Evolutionary conservation across 192 early-diverging fungal genomes (phyloP), one percentile per base, ranked within the genome.

Genomic region (Coemansia pectinata): DNA sequence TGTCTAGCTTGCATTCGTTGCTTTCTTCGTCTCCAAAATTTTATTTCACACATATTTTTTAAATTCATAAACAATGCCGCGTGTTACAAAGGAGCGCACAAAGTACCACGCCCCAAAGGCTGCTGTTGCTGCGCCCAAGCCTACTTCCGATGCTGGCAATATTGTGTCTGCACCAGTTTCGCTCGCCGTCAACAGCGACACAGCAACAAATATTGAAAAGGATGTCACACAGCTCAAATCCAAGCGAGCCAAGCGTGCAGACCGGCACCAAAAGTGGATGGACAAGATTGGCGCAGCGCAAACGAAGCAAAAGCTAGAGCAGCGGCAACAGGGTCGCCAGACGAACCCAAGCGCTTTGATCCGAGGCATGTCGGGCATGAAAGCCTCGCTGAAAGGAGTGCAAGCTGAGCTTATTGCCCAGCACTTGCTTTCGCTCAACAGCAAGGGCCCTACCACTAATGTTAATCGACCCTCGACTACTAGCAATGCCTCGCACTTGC

Each of bases 251-350:
- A 88, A 88, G 61, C 85, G 87, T 17, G 81, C 85, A 8, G 47
- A 79, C 41, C 81, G 87, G 23, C 89, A 89, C 65, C 75, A 86
- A 52, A 82, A 80, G 29, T 90, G 89, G 89, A 77, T 90, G 50
- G 85, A 87, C n/a, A 89, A 90, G 63, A 71, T 90, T 33, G 82
- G 87, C 27, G 71, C 79, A 9, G 83, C 86, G 14, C 86, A 86
- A 59, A 72, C 70, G 15, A 64, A 78, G 42, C 71, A 85, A 36
- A 86, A 85, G 66, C 74, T 85, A 42, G 73, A 88, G 44, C 78
- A 86, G 63, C 60, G 38, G 66, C 39, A 66, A 19, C 39, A 81
- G 29, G 85, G 81, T 12, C 72, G 84, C 7, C 34, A 74, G n/a
- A 71, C 73, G 17, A 73, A 79, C 59, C 81, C 78, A 50, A 85